Evolutionary conservation across 306 rosid genomes (phyloP).

Genomic region (Hylodesmum podocarpum): DNA sequence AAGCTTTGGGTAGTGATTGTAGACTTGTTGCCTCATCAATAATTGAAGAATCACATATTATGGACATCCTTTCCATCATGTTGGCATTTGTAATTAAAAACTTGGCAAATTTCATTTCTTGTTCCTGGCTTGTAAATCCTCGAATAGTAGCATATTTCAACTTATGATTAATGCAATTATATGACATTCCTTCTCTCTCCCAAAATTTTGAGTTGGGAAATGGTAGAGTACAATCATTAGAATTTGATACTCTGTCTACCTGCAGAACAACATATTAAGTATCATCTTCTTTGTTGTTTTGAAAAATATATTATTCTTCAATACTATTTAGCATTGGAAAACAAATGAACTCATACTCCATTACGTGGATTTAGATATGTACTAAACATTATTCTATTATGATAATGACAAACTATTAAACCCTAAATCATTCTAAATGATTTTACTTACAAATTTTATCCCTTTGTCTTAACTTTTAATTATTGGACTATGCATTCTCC

Average conservation of each 20-base stretch:
- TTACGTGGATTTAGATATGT: no score
- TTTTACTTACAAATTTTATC: no score
- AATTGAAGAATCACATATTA: background rate
- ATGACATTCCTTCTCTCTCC: no score
- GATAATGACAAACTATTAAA: no score
- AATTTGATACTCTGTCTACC: background rate
- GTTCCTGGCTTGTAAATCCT: conserved; percentile 21
- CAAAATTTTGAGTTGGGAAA: no score
- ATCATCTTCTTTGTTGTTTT: background rate
- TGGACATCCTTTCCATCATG: background rate
- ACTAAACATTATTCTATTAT: no score
- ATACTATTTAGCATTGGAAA: background rate
- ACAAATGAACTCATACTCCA: no score
- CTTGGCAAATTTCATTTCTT: conserved; percentile 28
- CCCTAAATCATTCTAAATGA: no score
- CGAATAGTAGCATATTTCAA: background rate
- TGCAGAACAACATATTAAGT: background rate
- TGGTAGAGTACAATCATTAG: background rate
- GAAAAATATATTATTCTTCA: background rate
- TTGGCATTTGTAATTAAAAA: background rate
- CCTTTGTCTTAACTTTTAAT: no score
- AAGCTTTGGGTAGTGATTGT: background rate
- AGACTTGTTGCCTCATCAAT: background rate
- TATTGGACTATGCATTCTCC: no score
- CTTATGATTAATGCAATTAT: no score